Evolutionary conservation across 495 filamentous ascomycete species (phyloP), one percentile per base, ranked within the genome.

Genomic region (Letharia lupina): DNA sequence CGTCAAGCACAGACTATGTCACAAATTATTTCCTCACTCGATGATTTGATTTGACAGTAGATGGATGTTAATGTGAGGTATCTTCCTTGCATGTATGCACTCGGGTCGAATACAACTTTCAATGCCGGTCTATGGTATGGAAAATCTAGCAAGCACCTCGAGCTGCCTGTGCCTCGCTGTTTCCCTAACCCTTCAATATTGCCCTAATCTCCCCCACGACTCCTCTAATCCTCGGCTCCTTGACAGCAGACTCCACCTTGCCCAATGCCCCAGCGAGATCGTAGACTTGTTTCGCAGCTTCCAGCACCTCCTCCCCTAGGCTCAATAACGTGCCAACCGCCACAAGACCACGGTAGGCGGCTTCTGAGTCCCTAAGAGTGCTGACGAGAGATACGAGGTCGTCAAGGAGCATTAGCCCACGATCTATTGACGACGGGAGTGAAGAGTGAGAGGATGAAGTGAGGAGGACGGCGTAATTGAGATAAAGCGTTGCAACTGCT

Each of bases 381-480:
- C 75, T 73, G 4, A 95, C 70, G 4, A 93, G 83, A 60, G 80
- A 78, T 33, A 78, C 81, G 4, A 96, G 75, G 41, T 87, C 81
- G 35, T 86, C 85, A 4, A 91, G 77, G 15, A 91, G 77, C 15
- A 79, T 77, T 45, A 89, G 69, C 6, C 80, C 86, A 18, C 78
- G 78, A 63, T 90, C 84, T 1, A 81, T 77, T 9, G 82, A 81
- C 63, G 80, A 78, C 15, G 77, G 73, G 1, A 73, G 67, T 2
- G 48, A 50, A 39, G 70, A 57, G n/a, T 67, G 28, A 23, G 67
- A 41, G 10, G 77, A 72, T 0, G 75, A 74, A 7, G 81, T 80
- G 18, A 86, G 73, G 41, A 87, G 82, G 31, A 89, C 88, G 5
- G 89, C 84, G 76, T 89, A 91, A 77, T 99, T 98, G 72, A 98